Evolutionary conservation across 805 yeast genomes (phyloP).

Genomic region (Yarrowia keelungensis): DNA sequence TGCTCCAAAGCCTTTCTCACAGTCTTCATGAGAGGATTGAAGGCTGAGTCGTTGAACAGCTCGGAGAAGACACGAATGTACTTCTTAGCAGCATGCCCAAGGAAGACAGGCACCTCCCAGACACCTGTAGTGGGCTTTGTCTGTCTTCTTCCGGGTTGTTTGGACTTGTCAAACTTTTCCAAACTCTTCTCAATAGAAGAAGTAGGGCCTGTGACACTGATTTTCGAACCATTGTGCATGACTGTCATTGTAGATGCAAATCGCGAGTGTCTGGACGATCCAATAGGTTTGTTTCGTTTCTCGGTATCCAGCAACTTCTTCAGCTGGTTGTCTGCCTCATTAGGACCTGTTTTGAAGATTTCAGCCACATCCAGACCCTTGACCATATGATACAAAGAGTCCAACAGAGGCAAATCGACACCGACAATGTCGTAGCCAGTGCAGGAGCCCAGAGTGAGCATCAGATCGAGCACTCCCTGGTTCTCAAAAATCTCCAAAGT

Average conservation of each 20-base stretch:
- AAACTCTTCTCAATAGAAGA: conserved; percentile 8
- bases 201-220: conserved; percentile 9
- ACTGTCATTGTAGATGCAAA: conserved; percentile 32
- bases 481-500: conserved; percentile 65
- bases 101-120: conserved; percentile 32
- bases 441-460: conserved; percentile 73
- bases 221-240: conserved; percentile 14
- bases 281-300: conserved; percentile 2
- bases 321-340: conserved; percentile 15
- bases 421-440: conserved; percentile 69
- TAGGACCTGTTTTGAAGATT: background rate
- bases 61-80: conserved; percentile 1
- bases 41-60: conserved; percentile 25
- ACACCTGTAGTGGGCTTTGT: conserved; percentile 1
- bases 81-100: background rate
- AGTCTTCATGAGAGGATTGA: conserved; percentile 56
- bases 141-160: conserved; percentile 11
- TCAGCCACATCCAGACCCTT: conserved; percentile 57
- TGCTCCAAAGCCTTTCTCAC: conserved; percentile 58
- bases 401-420: conserved; percentile 70
- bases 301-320: conserved; percentile 1
- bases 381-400: conserved; percentile 68
- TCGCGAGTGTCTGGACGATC: conserved; percentile 20
- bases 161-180: conserved; percentile 21
- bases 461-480: conserved; percentile 74